Evolutionary conservation across 169 alveolate genomes (phyloP).

Genomic region (Amoebophrya sp.): DNA sequence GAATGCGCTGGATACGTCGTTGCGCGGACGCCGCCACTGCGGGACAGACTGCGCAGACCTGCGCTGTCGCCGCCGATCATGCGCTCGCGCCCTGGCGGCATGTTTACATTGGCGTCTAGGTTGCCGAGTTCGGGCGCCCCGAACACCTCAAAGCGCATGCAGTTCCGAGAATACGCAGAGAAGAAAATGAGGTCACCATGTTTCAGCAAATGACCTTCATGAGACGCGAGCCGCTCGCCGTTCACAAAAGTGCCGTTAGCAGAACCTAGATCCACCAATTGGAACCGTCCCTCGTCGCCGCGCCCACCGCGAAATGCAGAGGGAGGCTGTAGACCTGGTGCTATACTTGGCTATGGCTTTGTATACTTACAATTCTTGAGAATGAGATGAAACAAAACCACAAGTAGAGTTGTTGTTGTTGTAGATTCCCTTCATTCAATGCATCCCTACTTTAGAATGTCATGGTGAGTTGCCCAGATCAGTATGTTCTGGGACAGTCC

Average conservation of each 20-base stretch:
- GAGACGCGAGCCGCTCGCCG: neutral
- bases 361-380: no score
- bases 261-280: neutral
- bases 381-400: no score
- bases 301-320: no score
- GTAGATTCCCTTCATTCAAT: no score
- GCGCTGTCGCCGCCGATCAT: neutral
- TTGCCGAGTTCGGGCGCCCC: neutral
- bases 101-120: neutral
- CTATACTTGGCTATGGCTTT: no score
- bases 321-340: no score
- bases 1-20: neutral
- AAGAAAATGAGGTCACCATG: neutral
- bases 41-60: neutral
- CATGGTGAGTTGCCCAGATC: no score
- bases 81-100: neutral
- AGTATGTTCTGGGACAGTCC: no score
- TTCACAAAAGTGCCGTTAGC: slow-evolving; percentile 8
- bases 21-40: neutral
- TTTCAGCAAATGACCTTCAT: neutral
- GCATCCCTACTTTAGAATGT: no score
- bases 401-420: no score
- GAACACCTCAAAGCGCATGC: slow-evolving; percentile 3
- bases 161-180: neutral
- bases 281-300: no score